These are phyloP conservation scores for Microthlaspi erraticum DNA, from an alignment of 345 rosid genomes.

Conservation along the genomic window DNA sequence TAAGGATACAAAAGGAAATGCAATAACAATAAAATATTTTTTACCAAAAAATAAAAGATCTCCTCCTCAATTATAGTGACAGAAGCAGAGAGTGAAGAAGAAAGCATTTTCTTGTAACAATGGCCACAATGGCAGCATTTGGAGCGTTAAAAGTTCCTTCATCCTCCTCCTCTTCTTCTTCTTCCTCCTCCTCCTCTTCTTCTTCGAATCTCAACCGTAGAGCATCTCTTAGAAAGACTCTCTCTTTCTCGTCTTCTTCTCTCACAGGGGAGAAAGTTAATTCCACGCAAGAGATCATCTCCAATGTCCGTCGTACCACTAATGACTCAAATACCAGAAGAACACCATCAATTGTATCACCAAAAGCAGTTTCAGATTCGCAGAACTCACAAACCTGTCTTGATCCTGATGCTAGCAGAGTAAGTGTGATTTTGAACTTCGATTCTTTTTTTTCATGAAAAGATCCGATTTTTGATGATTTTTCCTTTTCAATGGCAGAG, in stretches of 20 bases:
- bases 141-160: constrained; percentile 53
- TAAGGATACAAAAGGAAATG: not conserved
- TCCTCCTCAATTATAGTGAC: constrained; percentile 17
- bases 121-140: constrained; percentile 72
- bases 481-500: constrained; percentile 54
- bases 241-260: constrained; percentile 68
- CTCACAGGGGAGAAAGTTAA: constrained; percentile 62
- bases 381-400: constrained; percentile 91
- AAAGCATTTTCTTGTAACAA: constrained; percentile 27
- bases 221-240: constrained; percentile 7
- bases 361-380: constrained; percentile 92
- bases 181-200: constrained; percentile 8
- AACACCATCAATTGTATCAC: constrained; percentile 60
- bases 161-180: constrained; percentile 21
- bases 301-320: constrained; percentile 17
- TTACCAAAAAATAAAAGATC: constrained; percentile 17
- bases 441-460: not conserved
- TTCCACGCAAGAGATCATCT: constrained; percentile 19
- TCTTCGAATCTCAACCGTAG: constrained; percentile 28
- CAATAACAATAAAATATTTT: not conserved
- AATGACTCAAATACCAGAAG: constrained; percentile 40
- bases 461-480: not conserved
- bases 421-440: constrained; percentile 34
- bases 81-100: constrained; percentile 12
- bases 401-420: constrained; percentile 98